A percentile compares a stretch with the other conserved stretches of the same genome.
These are phyloP conservation scores for Lentinus polychrous DNA, from an alignment of 1,284 basidiomycete genomes.

Conservation along the genomic window DNA sequence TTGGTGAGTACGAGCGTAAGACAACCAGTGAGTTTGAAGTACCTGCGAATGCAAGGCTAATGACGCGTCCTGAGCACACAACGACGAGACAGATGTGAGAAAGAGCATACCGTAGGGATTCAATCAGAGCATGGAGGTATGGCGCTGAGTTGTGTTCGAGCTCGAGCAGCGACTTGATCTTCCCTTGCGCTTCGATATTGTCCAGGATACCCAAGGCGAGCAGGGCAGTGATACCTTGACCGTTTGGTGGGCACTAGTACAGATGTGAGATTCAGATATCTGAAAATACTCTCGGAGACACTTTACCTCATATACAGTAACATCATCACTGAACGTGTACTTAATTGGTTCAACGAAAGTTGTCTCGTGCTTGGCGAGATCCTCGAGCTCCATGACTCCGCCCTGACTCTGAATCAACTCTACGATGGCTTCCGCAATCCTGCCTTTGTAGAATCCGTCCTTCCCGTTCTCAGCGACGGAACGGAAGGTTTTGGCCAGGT, in stretches of 20 bases:
- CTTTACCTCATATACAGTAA: slow-evolving; percentile 77
- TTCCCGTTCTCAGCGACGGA: slow-evolving; percentile 77
- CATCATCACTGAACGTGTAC: slow-evolving; percentile 79
- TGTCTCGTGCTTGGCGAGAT: slow-evolving; percentile 76
- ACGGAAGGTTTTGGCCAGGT: slow-evolving; percentile 80
- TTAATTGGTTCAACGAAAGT: slow-evolving; percentile 84
- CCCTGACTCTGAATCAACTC: slow-evolving; percentile 78
- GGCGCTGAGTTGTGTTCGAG: slow-evolving; percentile 84
- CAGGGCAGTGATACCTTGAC: slow-evolving; percentile 90
- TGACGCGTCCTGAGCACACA: background rate
- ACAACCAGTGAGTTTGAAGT: no score
- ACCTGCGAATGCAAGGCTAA: slow-evolving; percentile 74
- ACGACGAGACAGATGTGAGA: background rate
- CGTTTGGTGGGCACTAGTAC: slow-evolving; percentile 83
- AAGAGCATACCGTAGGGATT: slow-evolving; percentile 60
- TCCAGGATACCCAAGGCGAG: slow-evolving; percentile 92
- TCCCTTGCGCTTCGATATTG: slow-evolving; percentile 69
- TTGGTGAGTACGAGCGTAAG: no score
- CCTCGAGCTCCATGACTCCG: slow-evolving; percentile 86
- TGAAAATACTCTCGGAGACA: background rate
- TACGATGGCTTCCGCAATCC: slow-evolving; percentile 85
- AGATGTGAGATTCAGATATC: background rate
- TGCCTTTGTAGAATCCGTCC: slow-evolving; percentile 89
- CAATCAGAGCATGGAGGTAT: slow-evolving; percentile 86
- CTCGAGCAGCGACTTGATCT: slow-evolving; percentile 62